Percentiles rank a stretch among this genome's conserved stretches.
Conservation (phyloP, 345 rosid species). For the Ailanthus altissimus region DNA sequence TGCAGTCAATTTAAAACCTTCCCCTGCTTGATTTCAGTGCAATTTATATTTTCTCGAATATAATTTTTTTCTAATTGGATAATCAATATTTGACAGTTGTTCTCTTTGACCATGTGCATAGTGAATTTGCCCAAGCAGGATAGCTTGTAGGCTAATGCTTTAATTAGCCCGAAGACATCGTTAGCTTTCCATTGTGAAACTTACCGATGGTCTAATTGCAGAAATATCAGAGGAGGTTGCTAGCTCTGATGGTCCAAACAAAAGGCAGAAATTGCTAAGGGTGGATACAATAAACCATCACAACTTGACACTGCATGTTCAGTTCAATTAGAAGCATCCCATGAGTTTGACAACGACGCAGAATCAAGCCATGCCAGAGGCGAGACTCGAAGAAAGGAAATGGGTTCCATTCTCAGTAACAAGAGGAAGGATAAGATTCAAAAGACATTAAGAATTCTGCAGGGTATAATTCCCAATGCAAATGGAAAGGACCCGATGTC, state of each 20-base stretch:
- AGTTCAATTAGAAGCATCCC: slow-evolving; percentile 26
- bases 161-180: too few relatives aligned
- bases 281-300: slow-evolving; percentile 35
- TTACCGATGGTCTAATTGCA: slow-evolving; percentile 25
- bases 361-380: slow-evolving; percentile 43
- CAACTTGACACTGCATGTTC: slow-evolving; percentile 42
- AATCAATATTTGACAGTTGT: too few relatives aligned
- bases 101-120: too few relatives aligned
- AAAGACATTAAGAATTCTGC: slow-evolving; percentile 48
- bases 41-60: too few relatives aligned
- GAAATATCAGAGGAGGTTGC: slow-evolving; percentile 52
- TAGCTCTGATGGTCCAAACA: slow-evolving; percentile 56
- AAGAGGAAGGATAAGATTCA: slow-evolving; percentile 45
- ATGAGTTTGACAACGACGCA: slow-evolving; percentile 33
- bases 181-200: too few relatives aligned
- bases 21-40: too few relatives aligned
- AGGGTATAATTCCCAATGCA: slow-evolving; percentile 60
- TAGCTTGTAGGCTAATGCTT: too few relatives aligned
- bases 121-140: too few relatives aligned
- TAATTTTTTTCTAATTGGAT: too few relatives aligned
- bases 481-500: slow-evolving; percentile 63
- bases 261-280: slow-evolving; percentile 58
- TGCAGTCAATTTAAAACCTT: too few relatives aligned
- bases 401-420: slow-evolving; percentile 32
- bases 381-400: slow-evolving; percentile 33